Conservation (phyloP, 1,284 basidiomycete species). For the Apiotrichum sp. region DNA sequence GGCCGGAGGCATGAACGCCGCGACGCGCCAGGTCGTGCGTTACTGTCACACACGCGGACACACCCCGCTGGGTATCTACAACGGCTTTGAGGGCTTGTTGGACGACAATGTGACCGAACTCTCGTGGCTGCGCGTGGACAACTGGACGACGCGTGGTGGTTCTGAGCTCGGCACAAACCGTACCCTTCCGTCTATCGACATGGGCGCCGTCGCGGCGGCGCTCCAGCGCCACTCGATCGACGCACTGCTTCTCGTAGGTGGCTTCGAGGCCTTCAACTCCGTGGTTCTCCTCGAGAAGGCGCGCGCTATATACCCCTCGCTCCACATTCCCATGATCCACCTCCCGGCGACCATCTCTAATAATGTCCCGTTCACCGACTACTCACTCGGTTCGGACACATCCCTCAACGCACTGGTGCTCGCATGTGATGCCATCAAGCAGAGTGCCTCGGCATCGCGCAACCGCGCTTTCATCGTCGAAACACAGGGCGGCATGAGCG, state of each 20-base stretch:
- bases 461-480: conserved; percentile 97
- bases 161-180: conserved; percentile 98
- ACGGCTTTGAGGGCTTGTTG: conserved; percentile 89
- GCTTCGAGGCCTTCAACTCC: conserved; percentile 88
- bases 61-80: conserved; percentile 82
- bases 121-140: conserved; percentile 95
- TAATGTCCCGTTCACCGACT: conserved; percentile 96
- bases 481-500: conserved; percentile 94
- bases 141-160: conserved; percentile 94
- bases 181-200: conserved; percentile 72
- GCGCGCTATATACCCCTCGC: conserved; percentile 74
- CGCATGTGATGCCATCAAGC: conserved; percentile 96
- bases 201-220: conserved; percentile 79
- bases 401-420: conserved; percentile 95
- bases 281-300: conserved; percentile 72
- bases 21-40: conserved; percentile 86
- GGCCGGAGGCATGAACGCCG: conserved; percentile 97
- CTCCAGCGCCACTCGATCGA: conserved; percentile 83
- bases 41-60: conserved; percentile 92
- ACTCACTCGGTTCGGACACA: conserved; percentile 90
- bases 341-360: conserved; percentile 94
- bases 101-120: conserved; percentile 81
- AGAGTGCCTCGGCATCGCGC: conserved; percentile 89
- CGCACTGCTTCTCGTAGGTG: conserved; percentile 82
- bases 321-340: conserved; percentile 89